Evolutionary conservation across 495 filamentous ascomycete genomes (phyloP).

Genomic region (Podospora pseudoanserina): DNA sequence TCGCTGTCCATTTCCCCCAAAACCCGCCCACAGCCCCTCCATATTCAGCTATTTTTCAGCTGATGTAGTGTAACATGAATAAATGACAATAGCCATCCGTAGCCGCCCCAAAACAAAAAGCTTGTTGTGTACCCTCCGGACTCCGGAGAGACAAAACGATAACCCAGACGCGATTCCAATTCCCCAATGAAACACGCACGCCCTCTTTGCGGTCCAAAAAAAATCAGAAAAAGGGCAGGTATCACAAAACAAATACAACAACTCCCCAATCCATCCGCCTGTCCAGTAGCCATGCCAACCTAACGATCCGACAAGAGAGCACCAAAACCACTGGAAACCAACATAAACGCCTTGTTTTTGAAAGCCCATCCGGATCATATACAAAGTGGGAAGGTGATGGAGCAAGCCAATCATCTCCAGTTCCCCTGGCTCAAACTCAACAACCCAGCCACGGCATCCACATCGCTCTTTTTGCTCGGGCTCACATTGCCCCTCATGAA

Average conservation of each 20-base stretch:
- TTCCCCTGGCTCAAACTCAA: conserved; percentile 64
- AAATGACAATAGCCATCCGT: neutral
- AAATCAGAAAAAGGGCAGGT: neutral
- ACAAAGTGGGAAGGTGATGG: neutral
- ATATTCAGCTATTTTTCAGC: neutral
- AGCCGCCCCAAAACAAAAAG: neutral
- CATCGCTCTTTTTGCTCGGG: conserved; percentile 60
- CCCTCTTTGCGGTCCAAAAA: neutral
- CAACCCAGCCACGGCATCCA: conserved; percentile 75
- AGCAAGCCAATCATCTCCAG: conserved; percentile 40
- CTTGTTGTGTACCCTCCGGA: neutral
- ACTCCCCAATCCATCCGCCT: neutral
- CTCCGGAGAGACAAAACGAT: neutral
- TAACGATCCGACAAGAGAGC: neutral
- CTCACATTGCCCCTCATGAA: conserved; percentile 63
- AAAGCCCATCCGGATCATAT: neutral
- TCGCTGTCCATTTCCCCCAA: neutral
- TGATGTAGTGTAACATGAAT: neutral
- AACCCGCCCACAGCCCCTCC: neutral
- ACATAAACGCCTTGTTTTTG: neutral
- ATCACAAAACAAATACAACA: neutral
- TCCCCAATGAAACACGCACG: neutral
- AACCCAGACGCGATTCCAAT: neutral
- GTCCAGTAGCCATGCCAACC: neutral
- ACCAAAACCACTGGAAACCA: neutral